Conservation (phyloP, 164 flowering plant species). For the Chloranthus sessilifolius region DNA sequence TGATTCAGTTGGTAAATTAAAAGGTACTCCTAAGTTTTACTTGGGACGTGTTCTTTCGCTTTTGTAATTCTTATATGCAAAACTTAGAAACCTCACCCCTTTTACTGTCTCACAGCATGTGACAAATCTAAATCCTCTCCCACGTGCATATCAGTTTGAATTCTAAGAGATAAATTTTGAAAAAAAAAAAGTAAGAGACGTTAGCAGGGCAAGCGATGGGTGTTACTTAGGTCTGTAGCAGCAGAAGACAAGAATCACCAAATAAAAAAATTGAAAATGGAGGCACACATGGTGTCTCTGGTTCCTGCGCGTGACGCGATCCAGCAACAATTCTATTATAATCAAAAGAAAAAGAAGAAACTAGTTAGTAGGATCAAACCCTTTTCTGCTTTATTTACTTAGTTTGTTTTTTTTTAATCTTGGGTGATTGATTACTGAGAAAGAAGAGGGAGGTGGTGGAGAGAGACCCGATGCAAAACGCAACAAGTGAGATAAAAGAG, state of each 20-base stretch:
- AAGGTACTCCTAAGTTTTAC: too few species aligned
- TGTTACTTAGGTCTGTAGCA: background rate
- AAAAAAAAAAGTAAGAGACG: background rate
- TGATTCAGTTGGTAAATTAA: too few species aligned
- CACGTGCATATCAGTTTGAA: too few species aligned
- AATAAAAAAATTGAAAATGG: slow-evolving; percentile 49
- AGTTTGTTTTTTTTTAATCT: slow-evolving; percentile 19
- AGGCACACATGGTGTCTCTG: slow-evolving; percentile 49
- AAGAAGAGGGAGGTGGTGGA: slow-evolving; percentile 14
- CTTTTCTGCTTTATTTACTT: background rate
- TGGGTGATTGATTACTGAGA: background rate
- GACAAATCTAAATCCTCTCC: too few species aligned
- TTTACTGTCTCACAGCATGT: background rate
- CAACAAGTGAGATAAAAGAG: slow-evolving; percentile 26
- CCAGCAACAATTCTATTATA: slow-evolving; percentile 1
- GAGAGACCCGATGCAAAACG: slow-evolving; percentile 67
- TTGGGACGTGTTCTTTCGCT: too few species aligned
- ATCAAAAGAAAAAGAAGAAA: slow-evolving; percentile 3
- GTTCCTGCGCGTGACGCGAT: slow-evolving; percentile 25
- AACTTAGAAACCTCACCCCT: too few species aligned
- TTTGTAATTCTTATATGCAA: too few species aligned
- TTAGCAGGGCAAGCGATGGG: background rate
- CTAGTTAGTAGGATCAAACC: slow-evolving; percentile 7
- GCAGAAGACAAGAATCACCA: background rate
- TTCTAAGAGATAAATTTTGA: background rate